Percentiles rank a stretch among this genome's conserved stretches.
Conservation (phyloP, 208 protist species). For the Leishmania gerbilli region DNA sequence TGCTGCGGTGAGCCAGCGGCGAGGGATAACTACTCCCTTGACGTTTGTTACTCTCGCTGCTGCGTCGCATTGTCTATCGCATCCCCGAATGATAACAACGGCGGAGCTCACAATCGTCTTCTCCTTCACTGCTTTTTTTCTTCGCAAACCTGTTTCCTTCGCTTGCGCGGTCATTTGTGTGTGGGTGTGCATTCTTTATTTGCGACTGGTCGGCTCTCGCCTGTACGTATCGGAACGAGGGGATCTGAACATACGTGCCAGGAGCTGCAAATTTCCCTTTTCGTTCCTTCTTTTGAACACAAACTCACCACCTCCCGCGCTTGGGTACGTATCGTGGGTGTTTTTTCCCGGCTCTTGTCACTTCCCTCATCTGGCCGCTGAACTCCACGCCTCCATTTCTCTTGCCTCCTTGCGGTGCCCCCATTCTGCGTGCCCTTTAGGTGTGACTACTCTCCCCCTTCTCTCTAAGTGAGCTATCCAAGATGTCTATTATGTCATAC, state of each 20-base stretch:
- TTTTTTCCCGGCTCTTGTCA: not conserved
- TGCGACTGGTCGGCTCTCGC: not conserved
- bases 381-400: not conserved
- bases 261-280: not conserved
- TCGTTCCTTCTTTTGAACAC: no score
- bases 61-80: not conserved
- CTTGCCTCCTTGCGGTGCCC: not conserved
- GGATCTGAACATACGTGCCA: not conserved
- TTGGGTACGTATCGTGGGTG: not conserved
- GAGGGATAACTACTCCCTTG: not conserved
- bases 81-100: not conserved
- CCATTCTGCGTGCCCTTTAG: constrained; percentile 1
- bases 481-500: constrained; percentile 94
- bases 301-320: constrained; percentile 1
- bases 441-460: not conserved
- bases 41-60: not conserved
- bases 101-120: not conserved
- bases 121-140: not conserved
- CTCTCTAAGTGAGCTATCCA: not conserved
- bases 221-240: not conserved
- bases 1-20: not conserved
- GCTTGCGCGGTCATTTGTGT: not conserved
- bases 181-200: not conserved
- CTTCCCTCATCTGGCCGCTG: not conserved
- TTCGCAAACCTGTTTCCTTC: not conserved